Evolutionary conservation across 1,284 basidiomycete genomes (phyloP).

Genomic region (Ganoderma multipileum): DNA sequence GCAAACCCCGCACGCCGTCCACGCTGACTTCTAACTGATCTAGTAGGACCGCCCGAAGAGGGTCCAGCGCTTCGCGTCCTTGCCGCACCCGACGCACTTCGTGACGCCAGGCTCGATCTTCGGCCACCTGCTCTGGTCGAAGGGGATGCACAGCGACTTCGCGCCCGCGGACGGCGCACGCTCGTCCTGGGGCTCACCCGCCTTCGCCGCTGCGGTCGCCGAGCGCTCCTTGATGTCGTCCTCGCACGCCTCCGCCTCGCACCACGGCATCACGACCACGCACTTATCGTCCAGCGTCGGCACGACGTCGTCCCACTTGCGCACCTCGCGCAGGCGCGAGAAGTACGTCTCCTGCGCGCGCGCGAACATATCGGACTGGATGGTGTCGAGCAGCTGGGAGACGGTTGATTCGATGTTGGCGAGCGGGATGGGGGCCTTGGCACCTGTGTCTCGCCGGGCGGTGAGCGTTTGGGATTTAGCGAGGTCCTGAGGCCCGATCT

Average conservation of each 20-base stretch:
- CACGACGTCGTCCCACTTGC: constrained; percentile 92
- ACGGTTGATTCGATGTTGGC: constrained; percentile 66
- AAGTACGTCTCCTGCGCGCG: constrained; percentile 83
- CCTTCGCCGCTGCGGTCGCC: constrained; percentile 74
- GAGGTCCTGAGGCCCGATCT: constrained; percentile 95
- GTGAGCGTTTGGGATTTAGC: constrained; percentile 83
- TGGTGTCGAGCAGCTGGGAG: constrained; percentile 78
- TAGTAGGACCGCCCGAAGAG: constrained; percentile 72
- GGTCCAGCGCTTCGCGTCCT: constrained; percentile 91
- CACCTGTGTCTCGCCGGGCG: constrained; percentile 89
- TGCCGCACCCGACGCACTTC: constrained; percentile 70
- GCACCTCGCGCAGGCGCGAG: constrained; percentile 77
- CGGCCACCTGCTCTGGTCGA: constrained; percentile 87
- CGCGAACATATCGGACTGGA: constrained; percentile 91
- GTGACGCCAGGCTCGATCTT: background rate
- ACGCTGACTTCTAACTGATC: background rate
- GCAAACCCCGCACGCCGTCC: background rate
- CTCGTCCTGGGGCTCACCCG: constrained; percentile 82
- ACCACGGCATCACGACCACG: constrained; percentile 95
- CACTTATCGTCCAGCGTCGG: constrained; percentile 91
- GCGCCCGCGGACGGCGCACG: constrained; percentile 98
- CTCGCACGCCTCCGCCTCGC: constrained; percentile 93
- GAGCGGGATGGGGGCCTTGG: constrained; percentile 80
- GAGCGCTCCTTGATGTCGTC: constrained; percentile 98
- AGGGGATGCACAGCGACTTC: constrained; percentile 97